Evolutionary conservation across 148 eudicot genomes (phyloP).

Genomic region (Rhododendron griersonianum): DNA sequence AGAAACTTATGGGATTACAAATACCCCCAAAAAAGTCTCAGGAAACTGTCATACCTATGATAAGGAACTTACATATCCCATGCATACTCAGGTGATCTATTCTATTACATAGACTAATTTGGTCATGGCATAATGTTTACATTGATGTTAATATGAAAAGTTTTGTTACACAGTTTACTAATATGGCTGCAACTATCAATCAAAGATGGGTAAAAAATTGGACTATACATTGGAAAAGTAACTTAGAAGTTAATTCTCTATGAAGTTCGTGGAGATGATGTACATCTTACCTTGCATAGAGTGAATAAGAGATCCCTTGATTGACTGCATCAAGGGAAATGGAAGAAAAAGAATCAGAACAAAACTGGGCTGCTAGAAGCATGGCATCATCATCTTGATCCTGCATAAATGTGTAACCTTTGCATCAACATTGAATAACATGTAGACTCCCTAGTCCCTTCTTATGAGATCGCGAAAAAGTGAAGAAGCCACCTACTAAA

Average conservation of each 20-base stretch:
- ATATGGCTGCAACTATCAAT: not conserved
- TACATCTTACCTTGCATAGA: constrained; percentile 66
- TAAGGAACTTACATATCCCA: not conserved
- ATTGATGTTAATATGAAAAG: not conserved
- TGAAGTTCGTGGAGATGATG: not conserved
- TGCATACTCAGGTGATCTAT: not conserved
- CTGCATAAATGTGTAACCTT: constrained; percentile 30
- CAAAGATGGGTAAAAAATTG: not conserved
- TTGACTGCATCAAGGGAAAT: constrained; percentile 50
- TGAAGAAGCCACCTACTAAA: not conserved
- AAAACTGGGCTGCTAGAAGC: constrained; percentile 90
- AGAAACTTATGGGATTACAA: not conserved
- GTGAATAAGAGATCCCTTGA: constrained; percentile 58
- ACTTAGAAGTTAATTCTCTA: not conserved
- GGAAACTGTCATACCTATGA: not conserved
- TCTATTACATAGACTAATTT: not conserved
- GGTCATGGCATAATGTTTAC: not conserved
- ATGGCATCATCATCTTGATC: constrained; percentile 97
- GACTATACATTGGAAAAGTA: not conserved
- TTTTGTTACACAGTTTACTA: not conserved
- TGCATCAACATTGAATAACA: not conserved
- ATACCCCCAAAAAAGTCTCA: not conserved
- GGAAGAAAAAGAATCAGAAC: constrained; percentile 83
- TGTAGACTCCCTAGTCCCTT: not conserved
- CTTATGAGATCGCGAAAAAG: not conserved